These are phyloP conservation scores for Medakamo hakoo DNA, from an alignment of 139 green algal genomes.

Conservation along the genomic window DNA sequence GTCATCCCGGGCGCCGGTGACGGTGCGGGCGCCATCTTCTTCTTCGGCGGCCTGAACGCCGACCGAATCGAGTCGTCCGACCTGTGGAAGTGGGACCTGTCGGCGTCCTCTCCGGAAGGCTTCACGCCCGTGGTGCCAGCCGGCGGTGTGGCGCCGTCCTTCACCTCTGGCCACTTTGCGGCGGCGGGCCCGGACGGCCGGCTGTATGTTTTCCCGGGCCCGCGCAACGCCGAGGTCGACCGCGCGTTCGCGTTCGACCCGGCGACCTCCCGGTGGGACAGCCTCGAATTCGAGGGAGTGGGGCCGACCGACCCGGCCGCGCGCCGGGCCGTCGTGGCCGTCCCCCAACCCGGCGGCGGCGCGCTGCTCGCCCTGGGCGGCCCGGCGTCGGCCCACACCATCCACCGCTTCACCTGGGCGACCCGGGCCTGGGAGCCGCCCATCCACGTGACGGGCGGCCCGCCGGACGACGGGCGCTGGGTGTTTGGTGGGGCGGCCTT, in stretches of 20 bases:
- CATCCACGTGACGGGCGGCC: too few relatives aligned
- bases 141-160: slow-evolving; percentile 10
- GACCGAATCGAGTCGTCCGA: slow-evolving; percentile 18
- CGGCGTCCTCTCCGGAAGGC: slow-evolving; percentile 3
- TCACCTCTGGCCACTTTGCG: slow-evolving; percentile 14
- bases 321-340: too few relatives aligned
- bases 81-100: slow-evolving; percentile 21
- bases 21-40: slow-evolving; percentile 16
- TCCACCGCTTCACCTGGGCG: too few relatives aligned
- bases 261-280: slow-evolving; percentile 17
- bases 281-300: too few relatives aligned
- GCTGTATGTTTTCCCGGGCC: slow-evolving; percentile 24
- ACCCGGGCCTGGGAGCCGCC: too few relatives aligned
- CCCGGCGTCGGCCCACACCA: too few relatives aligned
- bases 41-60: slow-evolving; percentile 24
- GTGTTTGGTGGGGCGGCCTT: too few relatives aligned
- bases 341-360: too few relatives aligned
- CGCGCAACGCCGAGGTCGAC: slow-evolving; percentile 13
- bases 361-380: too few relatives aligned
- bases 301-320: too few relatives aligned
- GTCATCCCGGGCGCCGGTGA: too few relatives aligned
- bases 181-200: slow-evolving; percentile 14
- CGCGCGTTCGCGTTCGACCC: not conserved
- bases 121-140: slow-evolving; percentile 9
- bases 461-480: too few relatives aligned